Percentiles rank a stretch among this genome's conserved stretches.
Conservation (phyloP, 768 basidiomycete species). For the Galerina marginata region DNA sequence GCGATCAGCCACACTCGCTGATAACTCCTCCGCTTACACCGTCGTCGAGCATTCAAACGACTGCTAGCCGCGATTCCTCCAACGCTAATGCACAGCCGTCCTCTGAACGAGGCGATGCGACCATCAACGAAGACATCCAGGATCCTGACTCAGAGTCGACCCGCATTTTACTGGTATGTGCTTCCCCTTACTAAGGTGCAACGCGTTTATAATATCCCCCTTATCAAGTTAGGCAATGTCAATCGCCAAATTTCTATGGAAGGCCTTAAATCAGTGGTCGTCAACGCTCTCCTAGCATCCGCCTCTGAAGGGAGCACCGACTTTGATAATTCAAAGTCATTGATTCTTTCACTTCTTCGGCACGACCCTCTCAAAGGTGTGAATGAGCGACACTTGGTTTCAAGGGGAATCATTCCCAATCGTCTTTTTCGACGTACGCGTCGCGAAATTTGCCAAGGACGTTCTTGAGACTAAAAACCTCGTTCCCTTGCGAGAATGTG, state of each 20-base stretch:
- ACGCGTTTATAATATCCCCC: background rate
- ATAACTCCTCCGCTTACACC: constrained; percentile 77
- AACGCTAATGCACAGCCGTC: constrained; percentile 16
- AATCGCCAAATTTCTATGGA: constrained; percentile 33
- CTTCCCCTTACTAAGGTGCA: background rate
- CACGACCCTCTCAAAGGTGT: constrained; percentile 46
- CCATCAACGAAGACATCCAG: constrained; percentile 24
- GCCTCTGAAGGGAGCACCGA: constrained; percentile 7
- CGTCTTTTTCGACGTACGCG: constrained; percentile 65
- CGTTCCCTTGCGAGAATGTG: constrained; percentile 34
- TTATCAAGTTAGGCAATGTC: constrained; percentile 41
- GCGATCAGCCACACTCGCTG: constrained; percentile 42
- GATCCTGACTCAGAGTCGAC: constrained; percentile 35
- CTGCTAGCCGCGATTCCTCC: constrained; percentile 38
- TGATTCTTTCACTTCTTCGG: background rate
- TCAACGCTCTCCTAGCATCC: constrained; percentile 24
- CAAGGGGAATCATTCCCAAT: constrained; percentile 59
- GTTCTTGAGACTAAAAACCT: constrained; percentile 39
- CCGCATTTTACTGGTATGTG: constrained; percentile 41
- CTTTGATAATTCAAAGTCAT: background rate
- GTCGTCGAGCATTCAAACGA: constrained; percentile 56
- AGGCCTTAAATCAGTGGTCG: constrained; percentile 32
- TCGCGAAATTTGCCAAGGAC: constrained; percentile 52
- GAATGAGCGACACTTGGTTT: constrained; percentile 54
- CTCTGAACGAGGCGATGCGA: constrained; percentile 24